A percentile compares a stretch with the other conserved stretches of the same genome.
phyloP scores from a whole-genome alignment of 345 rosid species.

The Lumnitzera racemosa region DNA sequence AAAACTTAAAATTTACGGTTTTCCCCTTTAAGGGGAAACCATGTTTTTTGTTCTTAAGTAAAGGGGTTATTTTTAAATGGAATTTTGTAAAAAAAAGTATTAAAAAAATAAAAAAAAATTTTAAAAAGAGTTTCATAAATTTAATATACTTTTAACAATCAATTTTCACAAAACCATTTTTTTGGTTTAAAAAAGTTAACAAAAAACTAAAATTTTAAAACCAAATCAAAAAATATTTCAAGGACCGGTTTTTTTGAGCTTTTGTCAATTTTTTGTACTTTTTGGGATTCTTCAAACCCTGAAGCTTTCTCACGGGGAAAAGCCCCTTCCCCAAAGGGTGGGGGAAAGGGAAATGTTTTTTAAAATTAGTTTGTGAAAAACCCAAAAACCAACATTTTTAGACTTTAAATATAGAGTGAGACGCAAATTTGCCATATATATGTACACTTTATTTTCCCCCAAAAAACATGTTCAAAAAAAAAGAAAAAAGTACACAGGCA shows the following conservation, averaged over 20 bases:
- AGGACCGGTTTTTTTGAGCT: conserved; percentile 99
- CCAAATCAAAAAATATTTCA: too few species aligned
- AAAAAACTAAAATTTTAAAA: too few species aligned
- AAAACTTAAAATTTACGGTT: too few species aligned
- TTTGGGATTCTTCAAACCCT: conserved; percentile 98
- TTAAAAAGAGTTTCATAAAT: too few species aligned
- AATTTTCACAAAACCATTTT: too few species aligned
- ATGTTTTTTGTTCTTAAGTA: too few species aligned
- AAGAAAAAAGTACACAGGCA: conserved; percentile 3
- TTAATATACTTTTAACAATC: too few species aligned
- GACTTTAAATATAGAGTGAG: background rate
- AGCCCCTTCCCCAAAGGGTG: conserved; percentile 99
- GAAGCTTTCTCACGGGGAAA: conserved; percentile 99
- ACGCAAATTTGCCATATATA: background rate
- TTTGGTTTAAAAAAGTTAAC: too few species aligned
- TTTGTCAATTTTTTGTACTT: conserved; percentile 96
- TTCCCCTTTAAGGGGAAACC: too few species aligned
- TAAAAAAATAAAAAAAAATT: too few species aligned
- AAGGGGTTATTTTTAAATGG: too few species aligned
- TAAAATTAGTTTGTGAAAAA: background rate
- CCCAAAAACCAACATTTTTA: background rate
- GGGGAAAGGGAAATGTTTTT: conserved; percentile 66
- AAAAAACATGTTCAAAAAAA: background rate
- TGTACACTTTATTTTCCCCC: background rate
- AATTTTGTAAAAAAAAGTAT: too few species aligned